Evolutionary conservation across 2,329 filamentous ascomycete genomes (phyloP).

Genomic region (Elsinoe perseae): DNA sequence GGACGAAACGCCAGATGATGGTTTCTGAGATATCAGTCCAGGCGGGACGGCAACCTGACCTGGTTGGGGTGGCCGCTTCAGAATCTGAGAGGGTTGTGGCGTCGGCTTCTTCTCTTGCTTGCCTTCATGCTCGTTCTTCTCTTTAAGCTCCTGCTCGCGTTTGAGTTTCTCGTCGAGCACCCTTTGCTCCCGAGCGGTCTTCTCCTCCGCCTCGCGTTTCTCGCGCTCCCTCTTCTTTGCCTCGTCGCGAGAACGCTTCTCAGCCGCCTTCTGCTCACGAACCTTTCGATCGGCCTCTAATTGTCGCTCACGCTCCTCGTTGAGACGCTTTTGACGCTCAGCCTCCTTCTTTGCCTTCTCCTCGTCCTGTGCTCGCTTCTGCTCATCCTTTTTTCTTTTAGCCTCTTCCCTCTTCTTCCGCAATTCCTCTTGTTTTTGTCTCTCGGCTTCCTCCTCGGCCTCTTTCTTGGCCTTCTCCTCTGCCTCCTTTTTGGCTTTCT

Average conservation of each 20-base stretch:
- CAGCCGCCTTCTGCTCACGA: slow-evolving; percentile 68
- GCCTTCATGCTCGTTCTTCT: slow-evolving; percentile 36
- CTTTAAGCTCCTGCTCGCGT: slow-evolving; percentile 53
- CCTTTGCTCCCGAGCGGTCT: slow-evolving; percentile 63
- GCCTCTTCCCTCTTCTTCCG: slow-evolving; percentile 80
- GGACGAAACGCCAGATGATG: slow-evolving; percentile 54
- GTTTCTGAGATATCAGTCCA: slow-evolving; percentile 47
- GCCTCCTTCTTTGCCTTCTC: slow-evolving; percentile 77
- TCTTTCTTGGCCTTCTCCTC: slow-evolving; percentile 85
- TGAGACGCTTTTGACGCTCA: slow-evolving; percentile 68
- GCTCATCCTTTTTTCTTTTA: slow-evolving; percentile 80
- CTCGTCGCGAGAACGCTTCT: slow-evolving; percentile 68
- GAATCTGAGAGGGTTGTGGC: slow-evolving; percentile 33
- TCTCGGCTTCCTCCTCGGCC: slow-evolving; percentile 65
- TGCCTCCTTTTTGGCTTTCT: slow-evolving; percentile 78
- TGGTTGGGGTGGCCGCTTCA: slow-evolving; percentile 53
- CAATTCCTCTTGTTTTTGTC: slow-evolving; percentile 72
- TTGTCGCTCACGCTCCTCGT: slow-evolving; percentile 79
- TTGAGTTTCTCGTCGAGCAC: slow-evolving; percentile 50
- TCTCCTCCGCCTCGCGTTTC: slow-evolving; percentile 56
- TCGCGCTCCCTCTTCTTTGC: slow-evolving; percentile 71
- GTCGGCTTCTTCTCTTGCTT: slow-evolving; percentile 36
- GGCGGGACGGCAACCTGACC: slow-evolving; percentile 49
- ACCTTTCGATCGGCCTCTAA: slow-evolving; percentile 78
- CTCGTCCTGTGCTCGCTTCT: slow-evolving; percentile 84